phyloP scores from a whole-genome alignment of 441 rosid genomes.

The Isatis lusitanica region DNA sequence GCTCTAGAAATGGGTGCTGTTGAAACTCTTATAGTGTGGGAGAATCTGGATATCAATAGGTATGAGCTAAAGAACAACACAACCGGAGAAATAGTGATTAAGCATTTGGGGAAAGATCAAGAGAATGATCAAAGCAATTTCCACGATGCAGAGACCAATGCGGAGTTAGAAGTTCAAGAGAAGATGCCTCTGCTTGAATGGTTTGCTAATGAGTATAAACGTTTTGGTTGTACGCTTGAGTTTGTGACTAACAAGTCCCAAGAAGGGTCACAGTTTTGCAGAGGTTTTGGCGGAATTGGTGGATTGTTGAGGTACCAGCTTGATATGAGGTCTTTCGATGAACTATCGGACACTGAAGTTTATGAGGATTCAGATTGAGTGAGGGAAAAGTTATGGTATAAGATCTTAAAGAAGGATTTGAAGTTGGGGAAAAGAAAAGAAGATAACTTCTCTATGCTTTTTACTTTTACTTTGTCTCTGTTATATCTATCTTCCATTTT shows the following conservation, averaged over 20 bases:
- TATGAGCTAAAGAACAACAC: conserved; percentile 52
- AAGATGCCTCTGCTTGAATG: conserved; percentile 76
- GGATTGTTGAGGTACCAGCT: conserved; percentile 86
- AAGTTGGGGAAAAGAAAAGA: background rate
- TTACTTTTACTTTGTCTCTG: background rate
- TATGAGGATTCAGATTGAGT: conserved; percentile 41
- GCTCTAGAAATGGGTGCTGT: conserved; percentile 89
- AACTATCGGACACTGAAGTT: conserved; percentile 57
- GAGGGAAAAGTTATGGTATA: background rate
- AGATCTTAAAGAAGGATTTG: conserved; percentile 20
- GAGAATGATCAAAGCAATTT: conserved; percentile 60
- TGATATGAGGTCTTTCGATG: conserved; percentile 74
- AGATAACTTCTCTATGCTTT: background rate
- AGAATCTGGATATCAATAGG: conserved; percentile 69
- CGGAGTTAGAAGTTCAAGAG: conserved; percentile 69
- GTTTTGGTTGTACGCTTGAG: conserved; percentile 76
- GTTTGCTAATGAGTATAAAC: conserved; percentile 83
- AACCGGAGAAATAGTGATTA: conserved; percentile 57
- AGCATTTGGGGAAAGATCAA: conserved; percentile 75
- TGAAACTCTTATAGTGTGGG: conserved; percentile 86
- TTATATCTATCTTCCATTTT: background rate
- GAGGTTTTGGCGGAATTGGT: conserved; percentile 93
- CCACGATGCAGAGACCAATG: conserved; percentile 49
- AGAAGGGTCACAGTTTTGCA: conserved; percentile 84
- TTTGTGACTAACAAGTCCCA: conserved; percentile 86